These are phyloP conservation scores for Hypoxylon sp. DNA, from an alignment of 2,329 filamentous ascomycete species.

Conservation along the genomic window DNA sequence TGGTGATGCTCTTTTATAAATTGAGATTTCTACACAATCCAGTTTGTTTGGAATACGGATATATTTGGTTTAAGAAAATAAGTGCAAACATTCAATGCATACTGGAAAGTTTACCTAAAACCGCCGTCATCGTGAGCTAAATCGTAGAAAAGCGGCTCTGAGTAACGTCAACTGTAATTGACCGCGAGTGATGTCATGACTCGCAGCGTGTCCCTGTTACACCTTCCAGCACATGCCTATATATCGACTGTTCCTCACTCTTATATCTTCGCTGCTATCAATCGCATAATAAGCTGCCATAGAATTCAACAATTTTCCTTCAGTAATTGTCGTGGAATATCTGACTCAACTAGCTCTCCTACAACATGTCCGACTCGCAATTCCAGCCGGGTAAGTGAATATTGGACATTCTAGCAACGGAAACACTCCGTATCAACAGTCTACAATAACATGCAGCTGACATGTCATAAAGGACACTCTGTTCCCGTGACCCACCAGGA, in stretches of 20 bases:
- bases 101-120: constrained; percentile 37
- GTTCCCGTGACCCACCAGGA: constrained; percentile 57
- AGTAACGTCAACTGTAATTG: constrained; percentile 39
- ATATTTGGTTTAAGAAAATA: not conserved
- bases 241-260: constrained; percentile 13
- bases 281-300: not conserved
- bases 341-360: not conserved
- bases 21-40: too few relatives aligned
- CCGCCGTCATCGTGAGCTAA: constrained; percentile 42
- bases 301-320: not conserved
- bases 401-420: not conserved
- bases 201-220: constrained; percentile 31
- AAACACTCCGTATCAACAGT: not conserved
- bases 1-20: too few relatives aligned
- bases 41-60: not conserved
- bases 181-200: constrained; percentile 49
- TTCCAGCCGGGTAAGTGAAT: constrained; percentile 53
- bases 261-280: not conserved
- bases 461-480: constrained; percentile 51
- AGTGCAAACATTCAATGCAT: constrained; percentile 20
- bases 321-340: not conserved
- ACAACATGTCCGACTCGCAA: constrained; percentile 50
- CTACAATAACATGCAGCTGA: constrained; percentile 1
- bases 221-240: constrained; percentile 6
- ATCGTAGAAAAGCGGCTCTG: constrained; percentile 43